Percentiles rank a stretch among this genome's conserved stretches.
These are phyloP conservation scores for Rhodotorula sp. DNA, from an alignment of 1,284 basidiomycete species.

Conservation along the genomic window DNA sequence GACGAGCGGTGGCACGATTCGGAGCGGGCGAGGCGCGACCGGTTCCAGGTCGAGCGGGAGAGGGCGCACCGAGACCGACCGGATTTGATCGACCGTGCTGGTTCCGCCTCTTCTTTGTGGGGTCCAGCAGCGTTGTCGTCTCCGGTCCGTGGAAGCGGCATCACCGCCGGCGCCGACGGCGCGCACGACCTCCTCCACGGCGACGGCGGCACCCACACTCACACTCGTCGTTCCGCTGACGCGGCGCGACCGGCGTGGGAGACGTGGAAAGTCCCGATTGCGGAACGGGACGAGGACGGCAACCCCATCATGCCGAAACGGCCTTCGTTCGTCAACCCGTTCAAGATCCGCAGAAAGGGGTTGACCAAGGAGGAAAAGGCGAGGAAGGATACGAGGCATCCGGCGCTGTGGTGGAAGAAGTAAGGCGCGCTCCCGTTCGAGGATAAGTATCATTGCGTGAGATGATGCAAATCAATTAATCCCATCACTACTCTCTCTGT, in stretches of 20 bases:
- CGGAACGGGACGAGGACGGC: background rate
- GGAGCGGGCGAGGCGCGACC: background rate
- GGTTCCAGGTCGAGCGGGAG: background rate
- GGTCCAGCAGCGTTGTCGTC: background rate
- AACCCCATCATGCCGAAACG: constrained; percentile 9
- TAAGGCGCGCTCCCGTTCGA: background rate
- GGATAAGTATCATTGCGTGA: background rate
- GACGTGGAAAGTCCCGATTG: background rate
- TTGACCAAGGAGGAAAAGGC: constrained; percentile 23
- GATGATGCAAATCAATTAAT: background rate
- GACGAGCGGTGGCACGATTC: constrained; percentile 3
- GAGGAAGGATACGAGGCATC: constrained; percentile 21
- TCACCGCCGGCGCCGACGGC: background rate
- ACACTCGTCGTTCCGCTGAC: too few species aligned
- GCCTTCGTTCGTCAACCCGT: constrained; percentile 27
- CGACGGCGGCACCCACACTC: too few species aligned
- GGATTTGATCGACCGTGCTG: background rate
- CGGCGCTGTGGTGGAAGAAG: constrained; percentile 25
- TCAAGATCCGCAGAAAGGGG: constrained; percentile 28
- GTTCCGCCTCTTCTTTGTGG: background rate
- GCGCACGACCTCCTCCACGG: too few species aligned
- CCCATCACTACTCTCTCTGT: background rate
- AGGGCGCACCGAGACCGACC: background rate
- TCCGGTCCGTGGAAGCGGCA: background rate
- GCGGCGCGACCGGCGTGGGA: background rate